phyloP scores from a whole-genome alignment of 306 rosid species.

The Prunus persica region Prunus_persica_NCBIv2 NC_034010.1:27641501-27642000 shows the following conservation, averaged over 20 bases:
- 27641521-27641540: conserved; percentile 74
- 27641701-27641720: neutral
- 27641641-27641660: conserved; percentile 41
- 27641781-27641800: conserved; percentile 93
- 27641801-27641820: conserved; percentile 97
- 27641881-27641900: conserved; percentile 20
- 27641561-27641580: conserved; percentile 90
- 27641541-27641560: conserved; percentile 82
- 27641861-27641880: conserved; percentile 55
- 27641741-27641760: neutral
- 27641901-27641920: neutral
- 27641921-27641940: neutral
- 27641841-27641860: conserved; percentile 49
- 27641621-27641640: conserved; percentile 95
- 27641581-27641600: conserved; percentile 82
- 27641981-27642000: conserved; percentile 31
- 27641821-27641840: conserved; percentile 79
- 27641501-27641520: conserved; percentile 87
- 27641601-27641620: conserved; percentile 78
- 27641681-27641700: neutral
- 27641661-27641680: neutral
- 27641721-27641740: neutral
- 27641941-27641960: neutral
- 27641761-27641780: conserved; percentile 6
- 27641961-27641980: conserved; percentile 12